Conservation (phyloP, 2,329 filamentous ascomycete species). For the Mariannaea elegans region DNA sequence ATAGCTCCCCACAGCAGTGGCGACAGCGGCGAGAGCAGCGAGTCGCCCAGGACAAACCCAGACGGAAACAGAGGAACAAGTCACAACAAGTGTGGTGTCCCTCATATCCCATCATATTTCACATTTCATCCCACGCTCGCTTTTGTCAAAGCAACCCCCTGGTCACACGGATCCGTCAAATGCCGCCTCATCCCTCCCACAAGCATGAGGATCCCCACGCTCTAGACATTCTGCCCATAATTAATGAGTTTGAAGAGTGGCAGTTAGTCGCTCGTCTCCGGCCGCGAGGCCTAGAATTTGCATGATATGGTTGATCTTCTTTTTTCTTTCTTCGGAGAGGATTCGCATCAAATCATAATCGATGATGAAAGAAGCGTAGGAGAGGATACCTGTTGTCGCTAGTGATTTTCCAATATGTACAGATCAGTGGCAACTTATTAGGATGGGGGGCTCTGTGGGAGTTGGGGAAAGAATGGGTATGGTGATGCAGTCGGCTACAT, state of each 20-base stretch:
- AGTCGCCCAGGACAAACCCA: too few species aligned
- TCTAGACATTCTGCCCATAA: constrained; percentile 31
- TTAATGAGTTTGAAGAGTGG: too few species aligned
- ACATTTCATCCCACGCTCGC: background rate
- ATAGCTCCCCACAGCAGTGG: constrained; percentile 24
- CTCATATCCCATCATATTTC: constrained; percentile 24
- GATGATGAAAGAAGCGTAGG: constrained; percentile 2
- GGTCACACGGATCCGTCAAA: constrained; percentile 1
- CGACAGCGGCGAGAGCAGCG: constrained; percentile 8
- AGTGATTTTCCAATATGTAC: constrained; percentile 3
- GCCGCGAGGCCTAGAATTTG: constrained; percentile 24
- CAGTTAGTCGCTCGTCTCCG: constrained; percentile 32
- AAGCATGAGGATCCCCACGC: constrained; percentile 18
- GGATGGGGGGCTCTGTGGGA: background rate
- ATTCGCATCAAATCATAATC: background rate
- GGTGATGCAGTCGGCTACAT: too few species aligned
- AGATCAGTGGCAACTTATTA: constrained; percentile 18
- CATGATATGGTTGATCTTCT: background rate
- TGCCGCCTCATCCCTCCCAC: constrained; percentile 14
- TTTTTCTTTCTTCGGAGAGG: background rate
- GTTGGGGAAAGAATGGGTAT: constrained; percentile 9
- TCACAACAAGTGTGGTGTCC: too few species aligned
- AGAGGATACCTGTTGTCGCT: background rate
- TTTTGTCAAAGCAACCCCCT: background rate
- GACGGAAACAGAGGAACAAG: constrained; percentile 1